Base-by-base conservation (phyloP, 495 filamentous ascomycete species). In the Xanthoparmelia taractica region DNA sequence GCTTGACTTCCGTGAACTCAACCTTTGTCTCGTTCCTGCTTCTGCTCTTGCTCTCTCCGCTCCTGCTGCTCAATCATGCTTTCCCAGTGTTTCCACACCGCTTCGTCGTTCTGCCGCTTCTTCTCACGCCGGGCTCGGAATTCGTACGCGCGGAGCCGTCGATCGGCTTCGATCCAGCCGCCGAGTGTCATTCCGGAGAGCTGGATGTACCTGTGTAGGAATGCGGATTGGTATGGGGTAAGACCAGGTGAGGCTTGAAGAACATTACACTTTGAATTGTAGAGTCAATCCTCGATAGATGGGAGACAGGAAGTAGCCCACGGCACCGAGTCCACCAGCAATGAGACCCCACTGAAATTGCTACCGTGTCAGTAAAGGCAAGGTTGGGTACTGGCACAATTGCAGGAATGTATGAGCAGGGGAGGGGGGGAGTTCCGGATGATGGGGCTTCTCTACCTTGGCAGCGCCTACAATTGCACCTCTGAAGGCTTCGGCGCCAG, bases 121-220 rank as follows among this genome's bases (percentile, higher is more conserved):
- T 86, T 71, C 45, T 74, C 69, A 25, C 23, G n/a, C 50, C 66
- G 78, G 73, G 77, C 87, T 78, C 74, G 65, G 45, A 79, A 66
- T 45, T 78, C 62, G 33, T 91, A 93, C 40, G 85, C 81, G 36
- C 85, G 81, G 57, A 95, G 78, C 50, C 88, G 78, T 61, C 78
- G 77, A 75, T 96, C 92, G 1, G 90, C 90, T 79, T 91, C 91
- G 40, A 96, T 79, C 80, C 88, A 90, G 57, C 87, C 85, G 12
- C 92, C 92, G 40, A 94, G 67, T 18, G 89, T 91, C 91, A 96
- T 95, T 60, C 82, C 84, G 27, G 87, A 90, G 77, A 96, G 89
- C 71, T 96, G 91, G 34, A 96, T 75, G 68, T 91, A 95, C 57
- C 85, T 88, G 68, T 10, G 25, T n/a, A n/a, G n/a, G n/a, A n/a